These are phyloP conservation scores for Venturia asperata DNA, from an alignment of 2,329 filamentous ascomycete species.

Conservation along the genomic window DNA sequence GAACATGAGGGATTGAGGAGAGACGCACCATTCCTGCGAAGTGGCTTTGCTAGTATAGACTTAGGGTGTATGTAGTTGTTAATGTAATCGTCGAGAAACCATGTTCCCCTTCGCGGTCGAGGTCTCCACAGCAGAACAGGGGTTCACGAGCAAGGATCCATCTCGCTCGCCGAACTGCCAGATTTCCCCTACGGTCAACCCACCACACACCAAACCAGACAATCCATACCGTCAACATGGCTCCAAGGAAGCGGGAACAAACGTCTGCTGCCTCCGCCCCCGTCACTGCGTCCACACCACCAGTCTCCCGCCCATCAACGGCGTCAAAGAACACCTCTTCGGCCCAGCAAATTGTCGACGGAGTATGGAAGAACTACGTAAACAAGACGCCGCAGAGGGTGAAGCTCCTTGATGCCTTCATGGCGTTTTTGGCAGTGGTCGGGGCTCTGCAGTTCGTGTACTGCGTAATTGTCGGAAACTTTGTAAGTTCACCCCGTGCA, in stretches of 20 bases:
- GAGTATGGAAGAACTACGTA: constrained; percentile 72
- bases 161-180: neutral
- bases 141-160: neutral
- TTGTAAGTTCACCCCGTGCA: constrained; percentile 55
- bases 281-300: constrained; percentile 22
- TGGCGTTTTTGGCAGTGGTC: constrained; percentile 77
- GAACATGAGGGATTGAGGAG: neutral
- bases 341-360: constrained; percentile 49
- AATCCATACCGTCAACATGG: constrained; percentile 23
- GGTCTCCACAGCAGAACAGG: neutral
- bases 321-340: constrained; percentile 23
- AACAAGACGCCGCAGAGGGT: constrained; percentile 79
- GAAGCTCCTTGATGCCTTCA: constrained; percentile 85
- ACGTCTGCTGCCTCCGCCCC: constrained; percentile 17
- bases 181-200: neutral
- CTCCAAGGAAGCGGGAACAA: constrained; percentile 26
- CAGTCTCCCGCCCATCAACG: constrained; percentile 22
- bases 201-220: neutral
- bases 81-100: neutral
- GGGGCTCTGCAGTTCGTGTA: constrained; percentile 91
- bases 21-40: neutral
- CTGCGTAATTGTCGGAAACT: constrained; percentile 86
- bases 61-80: neutral
- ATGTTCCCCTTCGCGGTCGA: neutral
- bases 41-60: neutral